Base-by-base conservation (phyloP, 148 eudicot genomes). In the Dysphania ambrosioides region DNA sequence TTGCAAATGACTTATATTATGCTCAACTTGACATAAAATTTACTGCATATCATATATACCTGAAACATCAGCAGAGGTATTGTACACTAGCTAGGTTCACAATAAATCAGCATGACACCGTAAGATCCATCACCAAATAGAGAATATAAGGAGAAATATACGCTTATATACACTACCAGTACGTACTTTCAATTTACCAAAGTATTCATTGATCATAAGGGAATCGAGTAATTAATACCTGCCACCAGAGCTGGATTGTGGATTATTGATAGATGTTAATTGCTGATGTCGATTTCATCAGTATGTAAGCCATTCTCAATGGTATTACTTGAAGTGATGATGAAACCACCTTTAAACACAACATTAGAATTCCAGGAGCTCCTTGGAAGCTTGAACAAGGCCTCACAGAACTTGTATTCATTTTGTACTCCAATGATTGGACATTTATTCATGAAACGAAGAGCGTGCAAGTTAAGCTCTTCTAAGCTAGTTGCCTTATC, bases 351-450 rank as follows among this genome's bases (percentile, higher is more conserved):
- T 2, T 19, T 1, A 65, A 74, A 74, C 15, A 40, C 40, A 16
- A 74, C 34, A 8, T 74, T 34, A 23, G 70, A 64, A 13, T 10
- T 18, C 6, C 23, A 51, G 26, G 70, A 63, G 30, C n/a, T 32
- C 44, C 15, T 63, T 9, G 77, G 34, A 63, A 62, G 34, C 41
- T 47, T 42, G 40, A 65, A 65, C 69, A 65, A 34, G 5, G 44
- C 5, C 15, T 8, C 18, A 38, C 69, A 36, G 6, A 65, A 65
- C 11, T 35, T 21, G 1, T n/a, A 21, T 65, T 35, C 69, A 8
- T 21, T 63, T 59, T n/a, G n/a, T 47, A 74, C 5, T 26, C 1
- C 5, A 61, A n/a, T n/a, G n/a, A n/a, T n/a, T n/a, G 38, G 1
- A 19, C 8, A 8, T 51, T 19, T 51, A 21, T 1, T 18, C 0